A percentile compares a stretch with the other conserved stretches of the same genome.
Evolutionary conservation across 768 basidiomycete genomes (phyloP).

Genomic region (Serendipita sp.): DNA sequence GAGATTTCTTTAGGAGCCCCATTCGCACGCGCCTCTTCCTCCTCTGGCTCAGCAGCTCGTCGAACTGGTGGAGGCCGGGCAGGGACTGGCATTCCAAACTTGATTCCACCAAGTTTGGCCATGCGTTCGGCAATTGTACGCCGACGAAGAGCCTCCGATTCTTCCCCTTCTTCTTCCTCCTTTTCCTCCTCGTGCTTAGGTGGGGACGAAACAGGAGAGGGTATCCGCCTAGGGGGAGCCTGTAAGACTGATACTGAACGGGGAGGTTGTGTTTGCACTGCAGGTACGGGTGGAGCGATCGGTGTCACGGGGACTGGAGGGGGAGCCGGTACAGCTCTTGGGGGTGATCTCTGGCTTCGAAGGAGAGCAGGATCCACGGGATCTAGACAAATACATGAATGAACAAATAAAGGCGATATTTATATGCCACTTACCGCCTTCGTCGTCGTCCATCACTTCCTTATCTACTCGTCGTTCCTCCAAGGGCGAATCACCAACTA

Average conservation of each 20-base stretch:
- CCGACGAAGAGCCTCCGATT: conserved; percentile 30
- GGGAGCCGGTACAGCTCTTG: conserved; percentile 6
- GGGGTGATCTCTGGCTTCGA: conserved; percentile 27
- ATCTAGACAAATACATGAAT: conserved; percentile 24
- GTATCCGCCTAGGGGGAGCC: neutral
- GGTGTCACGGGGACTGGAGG: neutral
- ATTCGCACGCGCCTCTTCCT: conserved; percentile 11
- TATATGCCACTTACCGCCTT: conserved; percentile 32
- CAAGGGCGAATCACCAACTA: neutral
- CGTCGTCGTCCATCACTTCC: conserved; percentile 43
- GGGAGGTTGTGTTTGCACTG: too few relatives aligned
- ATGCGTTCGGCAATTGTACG: conserved; percentile 82
- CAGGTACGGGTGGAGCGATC: neutral
- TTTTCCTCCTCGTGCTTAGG: neutral
- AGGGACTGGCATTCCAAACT: conserved; percentile 41
- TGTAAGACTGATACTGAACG: too few relatives aligned
- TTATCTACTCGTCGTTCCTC: conserved; percentile 1
- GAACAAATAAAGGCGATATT: neutral
- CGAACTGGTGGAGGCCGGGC: conserved; percentile 11
- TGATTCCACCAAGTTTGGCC: conserved; percentile 80
- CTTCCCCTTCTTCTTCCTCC: conserved; percentile 28
- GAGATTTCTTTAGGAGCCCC: conserved; percentile 34
- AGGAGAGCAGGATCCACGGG: conserved; percentile 54
- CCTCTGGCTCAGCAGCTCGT: conserved; percentile 15
- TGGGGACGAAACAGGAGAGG: neutral